Percentiles rank a stretch among this genome's conserved stretches.
These are phyloP conservation scores for Beauveria pseudobassiana DNA, from an alignment of 2,329 filamentous ascomycete genomes.

Conservation along the genomic window DNA sequence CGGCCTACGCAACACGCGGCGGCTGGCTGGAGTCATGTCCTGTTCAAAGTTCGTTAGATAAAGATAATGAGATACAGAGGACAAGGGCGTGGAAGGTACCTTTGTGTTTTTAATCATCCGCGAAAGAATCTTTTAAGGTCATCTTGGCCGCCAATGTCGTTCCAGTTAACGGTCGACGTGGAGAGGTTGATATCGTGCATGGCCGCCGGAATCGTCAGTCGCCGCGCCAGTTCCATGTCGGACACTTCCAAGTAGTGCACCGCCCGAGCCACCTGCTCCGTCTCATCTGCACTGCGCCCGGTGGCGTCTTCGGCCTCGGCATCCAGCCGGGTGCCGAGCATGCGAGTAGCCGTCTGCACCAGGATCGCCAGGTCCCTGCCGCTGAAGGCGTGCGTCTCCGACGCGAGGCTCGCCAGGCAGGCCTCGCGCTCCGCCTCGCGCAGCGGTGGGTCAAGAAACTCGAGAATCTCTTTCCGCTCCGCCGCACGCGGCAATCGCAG, in stretches of 20 bases:
- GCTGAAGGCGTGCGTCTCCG: conserved; percentile 81
- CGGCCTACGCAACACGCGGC: conserved; percentile 40
- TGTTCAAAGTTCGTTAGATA: conserved; percentile 13
- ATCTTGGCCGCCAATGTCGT: conserved; percentile 79
- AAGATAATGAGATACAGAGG: neutral
- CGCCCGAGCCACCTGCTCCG: neutral
- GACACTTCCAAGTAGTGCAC: conserved; percentile 26
- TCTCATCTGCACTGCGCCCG: neutral
- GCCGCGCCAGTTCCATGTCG: conserved; percentile 60
- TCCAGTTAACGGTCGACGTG: conserved; percentile 78
- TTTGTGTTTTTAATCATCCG: conserved; percentile 39
- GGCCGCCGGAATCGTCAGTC: conserved; percentile 67
- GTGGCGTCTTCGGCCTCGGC: conserved; percentile 9
- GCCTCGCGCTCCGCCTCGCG: conserved; percentile 40
- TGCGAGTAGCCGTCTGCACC: conserved; percentile 30
- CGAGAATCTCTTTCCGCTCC: conserved; percentile 67
- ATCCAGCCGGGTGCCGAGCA: conserved; percentile 20
- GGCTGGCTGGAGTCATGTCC: conserved; percentile 25
- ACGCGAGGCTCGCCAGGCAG: conserved; percentile 54
- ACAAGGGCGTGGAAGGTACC: conserved; percentile 17
- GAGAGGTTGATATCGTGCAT: conserved; percentile 88
- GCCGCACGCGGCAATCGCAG: conserved; percentile 68
- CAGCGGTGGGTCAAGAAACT: conserved; percentile 44
- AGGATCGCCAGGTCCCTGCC: conserved; percentile 67
- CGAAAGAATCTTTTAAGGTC: conserved; percentile 58